These are phyloP conservation scores for Tylopilus orsonianus DNA, from an alignment of 1,284 basidiomycete species.

Conservation along the genomic window DNA sequence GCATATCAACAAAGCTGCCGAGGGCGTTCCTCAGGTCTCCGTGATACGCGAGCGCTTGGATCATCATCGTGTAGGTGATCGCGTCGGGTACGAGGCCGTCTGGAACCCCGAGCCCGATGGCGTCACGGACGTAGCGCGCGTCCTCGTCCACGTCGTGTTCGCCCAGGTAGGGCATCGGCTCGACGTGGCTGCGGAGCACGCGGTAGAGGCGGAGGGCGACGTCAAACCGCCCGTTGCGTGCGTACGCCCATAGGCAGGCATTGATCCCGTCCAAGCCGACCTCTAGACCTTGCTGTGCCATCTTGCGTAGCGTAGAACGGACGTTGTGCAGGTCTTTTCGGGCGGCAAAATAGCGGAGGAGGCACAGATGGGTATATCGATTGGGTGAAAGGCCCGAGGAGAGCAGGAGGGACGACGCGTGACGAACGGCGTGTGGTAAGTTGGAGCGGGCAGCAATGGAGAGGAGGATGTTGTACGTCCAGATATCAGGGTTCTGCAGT, in stretches of 20 bases:
- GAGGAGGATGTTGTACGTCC: conserved; percentile 68
- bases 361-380: conserved; percentile 57
- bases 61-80: conserved; percentile 67
- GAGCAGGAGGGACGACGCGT: conserved; percentile 51
- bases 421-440: conserved; percentile 44
- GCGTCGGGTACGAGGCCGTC: conserved; percentile 52
- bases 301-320: conserved; percentile 50
- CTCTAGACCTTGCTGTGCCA: conserved; percentile 50
- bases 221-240: conserved; percentile 51
- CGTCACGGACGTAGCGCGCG: conserved; percentile 35
- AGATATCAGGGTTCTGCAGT: conserved; percentile 51
- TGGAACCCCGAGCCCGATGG: conserved; percentile 48
- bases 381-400: conserved; percentile 54
- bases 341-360: conserved; percentile 56
- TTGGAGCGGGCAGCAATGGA: conserved; percentile 57
- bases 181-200: conserved; percentile 52
- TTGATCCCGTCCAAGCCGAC: conserved; percentile 66
- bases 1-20: conserved; percentile 69
- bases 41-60: conserved; percentile 68
- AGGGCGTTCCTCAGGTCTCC: conserved; percentile 65
- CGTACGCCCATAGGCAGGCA: conserved; percentile 66
- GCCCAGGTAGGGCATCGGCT: conserved; percentile 36
- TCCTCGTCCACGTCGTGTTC: conserved; percentile 37
- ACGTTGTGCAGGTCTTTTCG: conserved; percentile 50
- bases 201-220: conserved; percentile 62